These are phyloP conservation scores for Hypoxylon rubiginosum DNA, from an alignment of 2,329 filamentous ascomycete species.

Conservation along the genomic window DNA sequence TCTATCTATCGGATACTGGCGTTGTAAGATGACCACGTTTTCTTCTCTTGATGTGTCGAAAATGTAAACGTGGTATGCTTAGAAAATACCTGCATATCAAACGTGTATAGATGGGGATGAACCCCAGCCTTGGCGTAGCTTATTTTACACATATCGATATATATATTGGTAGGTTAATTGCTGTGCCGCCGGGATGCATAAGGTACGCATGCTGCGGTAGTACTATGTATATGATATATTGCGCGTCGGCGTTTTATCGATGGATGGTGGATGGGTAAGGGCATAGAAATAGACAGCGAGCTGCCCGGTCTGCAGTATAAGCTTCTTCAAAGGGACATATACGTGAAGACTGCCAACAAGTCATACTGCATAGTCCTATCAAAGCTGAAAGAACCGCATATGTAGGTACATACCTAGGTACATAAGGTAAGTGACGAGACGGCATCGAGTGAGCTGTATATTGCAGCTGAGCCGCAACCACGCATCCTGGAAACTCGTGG, in stretches of 20 bases:
- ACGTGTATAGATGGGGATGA: conserved; percentile 13
- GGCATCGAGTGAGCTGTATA: neutral
- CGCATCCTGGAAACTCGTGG: conserved; percentile 8
- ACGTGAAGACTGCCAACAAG: neutral
- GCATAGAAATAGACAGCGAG: conserved; percentile 1
- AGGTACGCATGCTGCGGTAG: conserved; percentile 3
- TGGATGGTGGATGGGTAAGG: neutral
- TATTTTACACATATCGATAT: conserved; percentile 18
- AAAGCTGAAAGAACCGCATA: conserved; percentile 19
- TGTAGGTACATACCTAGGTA: neutral
- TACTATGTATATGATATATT: conserved; percentile 16
- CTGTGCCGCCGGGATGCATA: conserved; percentile 34
- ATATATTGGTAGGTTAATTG: conserved; percentile 21
- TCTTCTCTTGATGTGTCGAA: neutral
- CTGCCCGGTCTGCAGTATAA: neutral
- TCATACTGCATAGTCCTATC: neutral
- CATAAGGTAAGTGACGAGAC: neutral
- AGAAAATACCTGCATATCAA: neutral
- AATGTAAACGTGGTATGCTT: neutral
- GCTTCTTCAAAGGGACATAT: neutral
- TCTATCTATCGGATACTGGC: conserved; percentile 10
- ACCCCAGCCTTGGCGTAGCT: conserved; percentile 34
- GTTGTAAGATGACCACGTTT: neutral
- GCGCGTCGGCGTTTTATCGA: conserved; percentile 12
- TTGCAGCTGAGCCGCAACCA: conserved; percentile 33